phyloP scores from a whole-genome alignment of 495 filamentous ascomycete genomes.

The Thermothielavioides terrestris region DNA sequence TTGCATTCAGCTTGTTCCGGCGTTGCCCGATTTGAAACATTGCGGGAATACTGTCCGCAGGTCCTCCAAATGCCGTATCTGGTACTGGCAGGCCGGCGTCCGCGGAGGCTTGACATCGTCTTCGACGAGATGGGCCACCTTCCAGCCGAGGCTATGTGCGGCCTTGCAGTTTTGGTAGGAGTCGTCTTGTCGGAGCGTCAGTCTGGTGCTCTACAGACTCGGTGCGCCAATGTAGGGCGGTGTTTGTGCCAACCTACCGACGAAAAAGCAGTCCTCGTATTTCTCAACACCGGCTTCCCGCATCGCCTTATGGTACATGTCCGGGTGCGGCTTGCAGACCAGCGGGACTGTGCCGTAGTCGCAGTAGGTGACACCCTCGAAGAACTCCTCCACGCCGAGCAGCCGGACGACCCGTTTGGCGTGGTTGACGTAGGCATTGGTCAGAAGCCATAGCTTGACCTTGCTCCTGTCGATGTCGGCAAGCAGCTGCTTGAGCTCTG shows the following conservation, averaged over 20 bases:
- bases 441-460: slow-evolving; percentile 87
- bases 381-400: slow-evolving; percentile 74
- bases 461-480: slow-evolving; percentile 68
- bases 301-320: slow-evolving; percentile 81
- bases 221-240: too few relatives aligned
- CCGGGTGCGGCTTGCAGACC: slow-evolving; percentile 73
- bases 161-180: slow-evolving; percentile 65
- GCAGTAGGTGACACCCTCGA: slow-evolving; percentile 89
- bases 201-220: background rate
- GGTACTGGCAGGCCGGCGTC: slow-evolving; percentile 53
- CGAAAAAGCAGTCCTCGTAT: slow-evolving; percentile 67
- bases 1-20: slow-evolving; percentile 1
- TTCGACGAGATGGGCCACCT: slow-evolving; percentile 71
- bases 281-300: slow-evolving; percentile 51
- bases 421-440: slow-evolving; percentile 91
- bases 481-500: slow-evolving; percentile 64
- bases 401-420: slow-evolving; percentile 72
- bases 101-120: slow-evolving; percentile 50
- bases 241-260: slow-evolving; percentile 51
- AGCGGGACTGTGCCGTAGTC: slow-evolving; percentile 64
- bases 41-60: slow-evolving; percentile 64
- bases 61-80: slow-evolving; percentile 64
- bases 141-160: slow-evolving; percentile 72
- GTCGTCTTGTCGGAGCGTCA: slow-evolving; percentile 53
- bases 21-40: slow-evolving; percentile 51